Evolutionary conservation across 2,329 filamentous ascomycete species (phyloP), one percentile per base, ranked within the genome.

Genomic region (Drechslerella stenobrocha): DNA sequence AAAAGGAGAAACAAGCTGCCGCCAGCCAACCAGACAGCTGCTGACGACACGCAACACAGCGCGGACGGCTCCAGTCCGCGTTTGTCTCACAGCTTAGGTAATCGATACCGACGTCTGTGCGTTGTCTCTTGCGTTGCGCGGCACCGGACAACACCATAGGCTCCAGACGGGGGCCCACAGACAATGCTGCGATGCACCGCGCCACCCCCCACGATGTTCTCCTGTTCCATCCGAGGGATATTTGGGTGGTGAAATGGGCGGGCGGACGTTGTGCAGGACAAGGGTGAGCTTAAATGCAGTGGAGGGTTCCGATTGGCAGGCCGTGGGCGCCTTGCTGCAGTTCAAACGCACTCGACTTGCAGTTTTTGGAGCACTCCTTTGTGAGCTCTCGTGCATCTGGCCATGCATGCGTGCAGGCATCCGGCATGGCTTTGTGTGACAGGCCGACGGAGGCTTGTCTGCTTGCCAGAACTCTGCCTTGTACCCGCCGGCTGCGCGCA

Each of bases 361-460:
- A 30, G 28, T 30, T 11, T 30, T 11, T 30, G 28, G 28, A 5
- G 8, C 26, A 22, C 40, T 24, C 7, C 26, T 52, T 24, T 46
- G 40, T 50, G 61, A 66, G 61, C 61, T 66, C 61, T 59, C n/a
- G n/a, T n/a, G n/a, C n/a, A n/a, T n/a, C n/a, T n/a, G n/a, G 53
- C 26, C 28, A 30, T 44, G 51, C 53, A 59, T 53, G 52, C 50
- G 55, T 32, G 26, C 32, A 30, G 32, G 24, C 47, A 53, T 51
- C 46, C 34, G 55, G 28, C 23, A 30, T 66, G 37, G 47, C 22
- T 35, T 32, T 51, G 22, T 51, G 22, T 47, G 22, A 47, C 26
- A 6, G 44, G n/a, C n/a, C n/a, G n/a, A n/a, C n/a, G n/a, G n/a
- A n/a, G n/a, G n/a, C n/a, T n/a, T 8, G 9, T 47, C 15, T 37